phyloP scores from a whole-genome alignment of 2,329 filamentous ascomycete genomes.

The Nakataea oryzae region DNA sequence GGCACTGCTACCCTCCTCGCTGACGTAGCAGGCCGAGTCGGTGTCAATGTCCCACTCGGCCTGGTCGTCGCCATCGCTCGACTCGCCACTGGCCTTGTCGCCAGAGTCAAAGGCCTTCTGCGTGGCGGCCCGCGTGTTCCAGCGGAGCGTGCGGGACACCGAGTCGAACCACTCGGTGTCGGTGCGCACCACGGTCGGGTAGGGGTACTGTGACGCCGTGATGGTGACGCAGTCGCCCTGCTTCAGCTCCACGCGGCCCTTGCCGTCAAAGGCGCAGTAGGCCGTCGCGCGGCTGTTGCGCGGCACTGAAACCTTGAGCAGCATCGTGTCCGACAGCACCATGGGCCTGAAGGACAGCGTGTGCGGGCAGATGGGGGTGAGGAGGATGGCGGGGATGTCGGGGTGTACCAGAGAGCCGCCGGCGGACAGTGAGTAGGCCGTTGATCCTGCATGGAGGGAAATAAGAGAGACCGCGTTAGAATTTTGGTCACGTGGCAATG shows the following conservation, averaged over 20 bases:
- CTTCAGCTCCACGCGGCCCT: constrained; percentile 84
- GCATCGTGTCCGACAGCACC: constrained; percentile 91
- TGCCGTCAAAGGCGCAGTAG: constrained; percentile 96
- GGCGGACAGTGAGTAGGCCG: constrained; percentile 91
- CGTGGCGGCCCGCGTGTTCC: constrained; percentile 86
- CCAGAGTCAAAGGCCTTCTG: constrained; percentile 77
- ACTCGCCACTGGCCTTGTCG: constrained; percentile 12
- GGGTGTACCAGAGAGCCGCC: constrained; percentile 93
- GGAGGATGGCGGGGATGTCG: constrained; percentile 89
- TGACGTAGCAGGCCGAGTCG: constrained; percentile 61
- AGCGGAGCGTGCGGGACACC: constrained; percentile 80
- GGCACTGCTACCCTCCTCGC: constrained; percentile 59
- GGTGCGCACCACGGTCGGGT: constrained; percentile 87
- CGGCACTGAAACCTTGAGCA: constrained; percentile 81
- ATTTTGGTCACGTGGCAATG: not conserved
- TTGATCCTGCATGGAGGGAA: constrained; percentile 46
- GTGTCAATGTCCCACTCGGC: constrained; percentile 92
- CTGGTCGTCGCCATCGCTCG: constrained; percentile 39
- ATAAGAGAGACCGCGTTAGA: not conserved
- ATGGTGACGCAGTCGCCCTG: constrained; percentile 95
- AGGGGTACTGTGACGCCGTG: constrained; percentile 90
- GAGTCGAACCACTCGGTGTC: constrained; percentile 95
- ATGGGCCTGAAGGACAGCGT: constrained; percentile 95
- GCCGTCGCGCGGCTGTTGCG: constrained; percentile 79
- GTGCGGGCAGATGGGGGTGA: constrained; percentile 96